Conservation (phyloP, 805 yeast species). For the Schizosaccharomyces osmophilus region DNA sequence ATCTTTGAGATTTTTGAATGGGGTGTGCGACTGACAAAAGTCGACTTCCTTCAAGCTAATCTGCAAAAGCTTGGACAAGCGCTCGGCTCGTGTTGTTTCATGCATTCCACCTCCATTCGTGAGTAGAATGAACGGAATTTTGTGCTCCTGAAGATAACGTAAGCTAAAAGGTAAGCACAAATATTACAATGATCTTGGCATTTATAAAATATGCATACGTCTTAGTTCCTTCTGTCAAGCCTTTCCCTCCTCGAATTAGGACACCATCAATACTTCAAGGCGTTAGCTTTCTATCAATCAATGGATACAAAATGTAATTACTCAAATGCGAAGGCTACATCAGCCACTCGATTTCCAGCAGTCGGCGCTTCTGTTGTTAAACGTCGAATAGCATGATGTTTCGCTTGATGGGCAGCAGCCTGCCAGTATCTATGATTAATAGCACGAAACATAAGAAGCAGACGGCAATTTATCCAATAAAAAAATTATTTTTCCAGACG, state of each 20-base stretch:
- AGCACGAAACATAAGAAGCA: background rate
- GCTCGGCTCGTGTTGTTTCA: constrained; percentile 29
- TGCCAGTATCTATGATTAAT: background rate
- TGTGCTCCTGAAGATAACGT: constrained; percentile 23
- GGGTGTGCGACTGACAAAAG: constrained; percentile 71
- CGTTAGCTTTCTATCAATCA: background rate
- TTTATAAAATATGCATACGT: constrained; percentile 16
- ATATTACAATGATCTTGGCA: background rate
- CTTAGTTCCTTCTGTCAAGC: constrained; percentile 38
- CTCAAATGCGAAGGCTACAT: constrained; percentile 12
- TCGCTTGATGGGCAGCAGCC: background rate
- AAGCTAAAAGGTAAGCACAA: constrained; percentile 11
- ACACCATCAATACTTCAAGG: constrained; percentile 53
- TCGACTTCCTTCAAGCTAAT: constrained; percentile 52
- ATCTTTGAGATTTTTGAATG: constrained; percentile 36
- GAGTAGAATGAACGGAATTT: constrained; percentile 27
- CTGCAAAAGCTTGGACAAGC: constrained; percentile 27
- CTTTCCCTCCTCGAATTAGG: constrained; percentile 41
- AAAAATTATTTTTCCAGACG: no score
- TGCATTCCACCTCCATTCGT: constrained; percentile 1
- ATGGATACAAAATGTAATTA: constrained; percentile 1
- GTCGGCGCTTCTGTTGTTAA: background rate
- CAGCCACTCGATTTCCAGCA: background rate
- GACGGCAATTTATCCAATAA: no score
- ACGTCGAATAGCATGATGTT: background rate